Conservation (phyloP, 148 eudicot genomes). For the Persicaria maculosa region DNA sequence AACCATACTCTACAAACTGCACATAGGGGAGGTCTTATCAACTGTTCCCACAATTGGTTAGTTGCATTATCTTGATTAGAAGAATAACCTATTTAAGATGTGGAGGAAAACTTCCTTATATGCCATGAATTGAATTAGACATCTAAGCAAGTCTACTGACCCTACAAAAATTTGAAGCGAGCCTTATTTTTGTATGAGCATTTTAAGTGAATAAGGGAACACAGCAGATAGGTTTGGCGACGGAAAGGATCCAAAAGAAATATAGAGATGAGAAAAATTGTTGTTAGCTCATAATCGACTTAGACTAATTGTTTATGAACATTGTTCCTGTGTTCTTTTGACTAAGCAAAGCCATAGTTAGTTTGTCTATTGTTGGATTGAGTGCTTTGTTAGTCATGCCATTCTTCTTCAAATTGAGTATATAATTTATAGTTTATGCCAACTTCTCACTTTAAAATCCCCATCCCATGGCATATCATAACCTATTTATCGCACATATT, state of each 20-base stretch:
- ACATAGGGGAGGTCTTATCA: slow-evolving; percentile 94
- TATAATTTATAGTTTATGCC: not conserved
- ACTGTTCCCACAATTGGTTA: slow-evolving; percentile 98
- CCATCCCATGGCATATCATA: not conserved
- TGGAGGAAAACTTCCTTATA: not conserved
- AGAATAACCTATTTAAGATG: not conserved
- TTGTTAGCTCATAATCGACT: not conserved
- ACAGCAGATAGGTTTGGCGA: not conserved
- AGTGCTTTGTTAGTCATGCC: not conserved
- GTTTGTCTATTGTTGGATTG: not conserved
- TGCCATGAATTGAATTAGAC: not conserved
- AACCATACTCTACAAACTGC: slow-evolving; percentile 94
- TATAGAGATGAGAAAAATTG: not conserved
- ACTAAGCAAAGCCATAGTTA: not conserved
- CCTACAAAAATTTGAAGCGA: not conserved
- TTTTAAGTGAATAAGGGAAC: not conserved
- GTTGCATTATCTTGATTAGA: slow-evolving; percentile 10
- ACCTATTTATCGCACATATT: not conserved
- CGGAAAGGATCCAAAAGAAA: not conserved
- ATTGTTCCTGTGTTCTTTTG: not conserved
- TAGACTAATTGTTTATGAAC: not conserved
- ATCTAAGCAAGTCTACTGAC: not conserved
- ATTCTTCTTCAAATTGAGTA: not conserved
- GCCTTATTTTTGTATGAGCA: not conserved
- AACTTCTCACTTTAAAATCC: not conserved